Base-by-base conservation (phyloP, 2,329 filamentous ascomycete genomes). In the Clarireedia monteithiana region DNA sequence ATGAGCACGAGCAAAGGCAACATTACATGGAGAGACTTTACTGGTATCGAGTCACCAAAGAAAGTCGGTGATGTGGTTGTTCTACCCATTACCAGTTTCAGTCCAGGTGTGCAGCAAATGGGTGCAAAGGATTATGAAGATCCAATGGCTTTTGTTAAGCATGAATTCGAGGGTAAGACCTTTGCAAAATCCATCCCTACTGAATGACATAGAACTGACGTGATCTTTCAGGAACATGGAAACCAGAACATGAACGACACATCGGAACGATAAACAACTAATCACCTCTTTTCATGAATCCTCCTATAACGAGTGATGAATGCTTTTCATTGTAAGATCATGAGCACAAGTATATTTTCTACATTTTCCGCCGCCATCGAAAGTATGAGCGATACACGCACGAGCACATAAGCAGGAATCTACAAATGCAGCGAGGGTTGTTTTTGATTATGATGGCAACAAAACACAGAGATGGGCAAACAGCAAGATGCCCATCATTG, bases 141-240 rank as follows among this genome's bases (percentile, higher is more conserved):
- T 69, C 90, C 91, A 1, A 92, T 96, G 89, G 94, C 94, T 1
- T 97, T 95, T 76, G 94, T 99, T 59, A 91, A 94, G 74, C 94
- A 99, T 74, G 85, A 91, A 55, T 99, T 99, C 71, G 89, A 95
- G 77, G 94, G 92, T 95, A 34, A 75, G 17, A 26, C 48, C 12
- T 26, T n/a, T 36, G 20, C 6, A 6, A n/a, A 5, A n/a, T 44
- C 42, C n/a, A n/a, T 46, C 38, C 12, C 12, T 24, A n/a, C 17
- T 17, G 23, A 17, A 3, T 5, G 23, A 23, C 27, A 14, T 17
- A n/a, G 26, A 42, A 44, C 60, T 62, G 51, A 53, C 20, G 9
- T 46, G 14, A 53, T 2, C 30, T 7, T 20, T 17, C 50, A 89
- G 86, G 86, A 49, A 85, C 84, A 3, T 90, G 86, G 86, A 90